Evolutionary conservation across 2,329 filamentous ascomycete genomes (phyloP).

Genomic region (Ramularia collo-cygni): DNA sequence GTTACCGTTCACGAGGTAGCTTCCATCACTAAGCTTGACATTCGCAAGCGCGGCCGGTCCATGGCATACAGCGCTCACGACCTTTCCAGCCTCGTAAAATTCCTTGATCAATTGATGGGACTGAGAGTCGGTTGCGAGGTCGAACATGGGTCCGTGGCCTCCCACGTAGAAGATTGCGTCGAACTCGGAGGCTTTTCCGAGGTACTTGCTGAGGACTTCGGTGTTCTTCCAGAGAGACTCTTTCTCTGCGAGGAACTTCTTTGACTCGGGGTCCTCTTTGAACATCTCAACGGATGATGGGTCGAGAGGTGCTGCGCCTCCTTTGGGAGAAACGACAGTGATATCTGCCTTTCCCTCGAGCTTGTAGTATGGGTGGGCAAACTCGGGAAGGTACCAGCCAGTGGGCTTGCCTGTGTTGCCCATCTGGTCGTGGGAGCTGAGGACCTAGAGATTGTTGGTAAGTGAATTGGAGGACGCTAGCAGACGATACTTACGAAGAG

Average conservation of each 20-base stretch:
- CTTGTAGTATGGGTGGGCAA: slow-evolving; percentile 35
- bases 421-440: slow-evolving; percentile 45
- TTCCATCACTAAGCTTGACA: slow-evolving; percentile 47
- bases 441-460: too few species aligned
- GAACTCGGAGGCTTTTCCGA: slow-evolving; percentile 53
- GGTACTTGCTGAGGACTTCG: slow-evolving; percentile 48
- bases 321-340: slow-evolving; percentile 34
- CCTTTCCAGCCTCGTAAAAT: slow-evolving; percentile 56
- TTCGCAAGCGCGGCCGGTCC: slow-evolving; percentile 57
- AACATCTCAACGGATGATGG: slow-evolving; percentile 27
- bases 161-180: slow-evolving; percentile 58
- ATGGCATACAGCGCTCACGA: slow-evolving; percentile 63
- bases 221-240: slow-evolving; percentile 59
- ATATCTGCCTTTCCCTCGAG: slow-evolving; percentile 33
- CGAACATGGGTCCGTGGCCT: slow-evolving; percentile 60
- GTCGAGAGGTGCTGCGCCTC: slow-evolving; percentile 34
- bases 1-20: slow-evolving; percentile 49
- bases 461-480: too few species aligned
- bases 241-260: slow-evolving; percentile 44
- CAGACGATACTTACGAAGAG: background rate
- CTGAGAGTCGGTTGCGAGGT: slow-evolving; percentile 52
- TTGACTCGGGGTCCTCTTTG: slow-evolving; percentile 26
- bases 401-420: slow-evolving; percentile 45
- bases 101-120: slow-evolving; percentile 56
- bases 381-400: slow-evolving; percentile 58